Evolutionary conservation across 768 basidiomycete genomes (phyloP), one percentile per base, ranked within the genome.

Genomic region (Rubroboletus satanas): DNA sequence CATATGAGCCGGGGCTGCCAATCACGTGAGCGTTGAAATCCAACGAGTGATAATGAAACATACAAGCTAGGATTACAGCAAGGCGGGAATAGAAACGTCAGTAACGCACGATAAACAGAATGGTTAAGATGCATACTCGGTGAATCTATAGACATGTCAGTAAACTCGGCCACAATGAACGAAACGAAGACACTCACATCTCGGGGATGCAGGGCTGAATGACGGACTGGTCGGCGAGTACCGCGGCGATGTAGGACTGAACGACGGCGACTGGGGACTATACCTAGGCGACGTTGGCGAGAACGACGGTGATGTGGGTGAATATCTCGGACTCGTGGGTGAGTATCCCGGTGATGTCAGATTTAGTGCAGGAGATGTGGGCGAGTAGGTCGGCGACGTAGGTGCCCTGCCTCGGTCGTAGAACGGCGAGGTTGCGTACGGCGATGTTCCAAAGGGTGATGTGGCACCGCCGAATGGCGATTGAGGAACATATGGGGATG

Each of bases 141-240:
- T 45, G 89, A 92, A 71, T 91, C 89, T 90, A 61, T 29, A 28
- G 32, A 38, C 11, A 41, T 49, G 28, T 65, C 32, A 59, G 52
- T 29, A 32, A 46, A 26, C 12, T 17, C 3, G 8, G 4, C 1
- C 8, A 49, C 8, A 10, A 33, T 28, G 21, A 36, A 49, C 14
- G 49, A 23, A 42, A 38, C 12, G 21, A 37, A 47, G 42, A 61
- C 43, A 77, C 87, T 75, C 75, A 90, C 88, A 91, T 69, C 88
- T 79, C 11, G 93, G 94, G n/a, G 91, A 93, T n/a, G 90, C 85
- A 23, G 92, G 92, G 60, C 89, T 92, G 77, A 93, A 96, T 0
- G 88, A 90, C 0, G 94, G 93, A 66, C 88, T 90, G 31, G 92
- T 88, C 2, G 93, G 93, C 11, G 91, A 93, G 67, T 92, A 93